Conservation (phyloP, 108 stramenopile species). For the Skeletonema tropicum region DNA sequence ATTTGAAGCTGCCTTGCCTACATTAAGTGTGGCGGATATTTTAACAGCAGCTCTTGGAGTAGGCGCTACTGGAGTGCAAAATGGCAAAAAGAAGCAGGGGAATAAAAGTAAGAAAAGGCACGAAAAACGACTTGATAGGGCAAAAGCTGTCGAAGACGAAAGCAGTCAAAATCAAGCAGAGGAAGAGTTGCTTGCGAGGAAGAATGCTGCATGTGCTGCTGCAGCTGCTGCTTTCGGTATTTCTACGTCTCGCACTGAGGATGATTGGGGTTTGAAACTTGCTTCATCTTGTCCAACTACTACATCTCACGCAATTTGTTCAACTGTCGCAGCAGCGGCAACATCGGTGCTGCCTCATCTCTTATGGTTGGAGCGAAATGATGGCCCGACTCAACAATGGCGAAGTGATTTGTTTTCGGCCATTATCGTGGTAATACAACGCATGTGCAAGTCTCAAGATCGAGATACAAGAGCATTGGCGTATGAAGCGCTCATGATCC, state of each 20-base stretch:
- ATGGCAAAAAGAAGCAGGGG: conserved; percentile 57
- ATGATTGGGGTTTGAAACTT: conserved; percentile 36
- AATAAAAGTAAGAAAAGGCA: conserved; percentile 74
- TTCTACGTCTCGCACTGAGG: conserved; percentile 18
- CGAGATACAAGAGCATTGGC: conserved; percentile 66
- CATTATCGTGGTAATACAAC: conserved; percentile 45
- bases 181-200: conserved; percentile 62
- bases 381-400: conserved; percentile 15
- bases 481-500: conserved; percentile 65
- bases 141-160: conserved; percentile 36
- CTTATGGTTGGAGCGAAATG: conserved; percentile 49
- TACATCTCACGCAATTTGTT: conserved; percentile 44
- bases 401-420: conserved; percentile 41
- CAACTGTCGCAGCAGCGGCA: conserved; percentile 59
- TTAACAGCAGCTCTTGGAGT: conserved; percentile 60
- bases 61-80: conserved; percentile 4
- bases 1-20: conserved; percentile 69
- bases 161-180: conserved; percentile 40
- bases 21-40: conserved; percentile 66
- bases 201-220: conserved; percentile 61
- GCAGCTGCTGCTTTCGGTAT: conserved; percentile 49
- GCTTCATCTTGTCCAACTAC: conserved; percentile 17
- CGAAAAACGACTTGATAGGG: conserved; percentile 55
- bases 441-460: conserved; percentile 54
- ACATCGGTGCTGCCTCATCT: conserved; percentile 69